A percentile compares a stretch with the other conserved stretches of the same genome.
Evolutionary conservation across 2,329 filamentous ascomycete genomes (phyloP).

Genomic region (Calonectria henricotiae): DNA sequence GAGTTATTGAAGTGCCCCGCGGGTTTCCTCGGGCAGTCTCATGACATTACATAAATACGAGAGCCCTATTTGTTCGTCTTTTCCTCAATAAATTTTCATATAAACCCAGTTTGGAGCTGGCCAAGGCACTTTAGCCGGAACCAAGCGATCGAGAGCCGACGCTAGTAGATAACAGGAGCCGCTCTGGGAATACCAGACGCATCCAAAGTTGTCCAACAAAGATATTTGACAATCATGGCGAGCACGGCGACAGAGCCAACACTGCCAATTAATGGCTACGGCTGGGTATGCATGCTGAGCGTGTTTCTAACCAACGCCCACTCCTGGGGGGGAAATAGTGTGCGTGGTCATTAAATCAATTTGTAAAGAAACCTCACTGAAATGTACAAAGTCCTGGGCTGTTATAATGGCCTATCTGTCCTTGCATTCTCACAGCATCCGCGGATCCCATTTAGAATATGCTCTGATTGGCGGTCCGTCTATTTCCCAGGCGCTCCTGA

Average conservation of each 20-base stretch:
- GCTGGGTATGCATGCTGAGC: slow-evolving; percentile 56
- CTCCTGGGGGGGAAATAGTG: slow-evolving; percentile 65
- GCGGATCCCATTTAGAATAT: slow-evolving; percentile 75
- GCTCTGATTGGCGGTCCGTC: slow-evolving; percentile 76
- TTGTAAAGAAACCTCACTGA: not conserved
- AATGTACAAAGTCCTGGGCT: slow-evolving; percentile 45
- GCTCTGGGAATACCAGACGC: not conserved
- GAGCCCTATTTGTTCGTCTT: not conserved
- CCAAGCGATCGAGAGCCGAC: slow-evolving; percentile 7
- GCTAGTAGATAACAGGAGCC: not conserved
- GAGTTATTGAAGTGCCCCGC: not conserved
- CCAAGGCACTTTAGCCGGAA: not conserved
- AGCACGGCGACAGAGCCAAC: slow-evolving; percentile 18
- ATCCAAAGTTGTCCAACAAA: not conserved
- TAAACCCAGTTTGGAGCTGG: slow-evolving; percentile 14
- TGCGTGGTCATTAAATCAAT: not conserved
- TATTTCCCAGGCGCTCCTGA: slow-evolving; percentile 67
- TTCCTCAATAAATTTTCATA: slow-evolving; percentile 1
- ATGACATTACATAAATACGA: not conserved
- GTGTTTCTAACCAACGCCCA: slow-evolving; percentile 72
- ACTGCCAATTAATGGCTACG: slow-evolving; percentile 56
- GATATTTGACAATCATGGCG: not conserved
- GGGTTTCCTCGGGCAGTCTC: not conserved
- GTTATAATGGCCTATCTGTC: slow-evolving; percentile 71
- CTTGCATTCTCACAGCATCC: slow-evolving; percentile 63